phyloP scores from a whole-genome alignment of 306 rosid species.

The Herpetospermum pedunculosum region DNA sequence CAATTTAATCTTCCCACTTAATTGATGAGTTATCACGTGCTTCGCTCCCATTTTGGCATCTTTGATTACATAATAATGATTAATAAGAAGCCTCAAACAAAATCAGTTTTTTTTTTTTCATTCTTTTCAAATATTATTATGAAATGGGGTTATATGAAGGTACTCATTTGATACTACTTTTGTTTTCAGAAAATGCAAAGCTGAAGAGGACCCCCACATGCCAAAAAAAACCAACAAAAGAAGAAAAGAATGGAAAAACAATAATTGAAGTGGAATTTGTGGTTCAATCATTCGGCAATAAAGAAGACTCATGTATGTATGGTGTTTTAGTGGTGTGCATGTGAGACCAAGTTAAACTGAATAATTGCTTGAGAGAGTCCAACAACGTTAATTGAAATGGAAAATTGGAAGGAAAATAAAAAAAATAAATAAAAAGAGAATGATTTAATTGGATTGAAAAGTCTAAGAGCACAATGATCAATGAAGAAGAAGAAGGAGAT shows the following conservation, averaged over 20 bases:
- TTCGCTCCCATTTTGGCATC: slow-evolving; percentile 2
- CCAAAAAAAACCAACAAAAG: not conserved
- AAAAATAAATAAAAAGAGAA: no score
- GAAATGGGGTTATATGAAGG: not conserved
- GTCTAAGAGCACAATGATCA: not conserved
- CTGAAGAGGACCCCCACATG: not conserved
- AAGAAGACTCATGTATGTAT: not conserved
- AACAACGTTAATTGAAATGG: not conserved
- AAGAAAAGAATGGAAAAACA: not conserved
- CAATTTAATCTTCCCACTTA: not conserved
- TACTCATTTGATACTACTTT: not conserved
- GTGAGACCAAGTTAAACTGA: not conserved
- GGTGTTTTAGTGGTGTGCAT: not conserved
- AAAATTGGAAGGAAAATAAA: not conserved
- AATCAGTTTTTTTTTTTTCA: no score
- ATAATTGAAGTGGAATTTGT: not conserved
- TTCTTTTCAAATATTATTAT: no score
- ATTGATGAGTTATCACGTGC: not conserved
- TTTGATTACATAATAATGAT: no score
- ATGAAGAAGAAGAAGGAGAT: not conserved
- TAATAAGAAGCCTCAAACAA: no score
- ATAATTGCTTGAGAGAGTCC: not conserved
- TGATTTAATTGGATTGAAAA: not conserved
- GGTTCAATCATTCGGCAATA: not conserved
- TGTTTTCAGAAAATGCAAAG: not conserved